Conservation (phyloP, 176 grass and related monocot genomes). For the Zea luxurians region DNA sequence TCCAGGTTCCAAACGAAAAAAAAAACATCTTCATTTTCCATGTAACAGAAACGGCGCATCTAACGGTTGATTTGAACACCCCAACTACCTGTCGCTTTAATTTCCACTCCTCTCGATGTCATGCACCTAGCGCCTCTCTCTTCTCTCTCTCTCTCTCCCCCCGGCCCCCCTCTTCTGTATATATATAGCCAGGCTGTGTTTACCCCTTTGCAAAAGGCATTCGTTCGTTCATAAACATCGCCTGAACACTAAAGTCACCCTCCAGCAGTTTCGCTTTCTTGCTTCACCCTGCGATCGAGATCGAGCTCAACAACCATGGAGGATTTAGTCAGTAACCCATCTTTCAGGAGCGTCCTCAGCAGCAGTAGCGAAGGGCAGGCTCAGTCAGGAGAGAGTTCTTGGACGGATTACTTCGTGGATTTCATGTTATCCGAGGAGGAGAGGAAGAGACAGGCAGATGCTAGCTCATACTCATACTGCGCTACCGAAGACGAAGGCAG, state of each 20-base stretch:
- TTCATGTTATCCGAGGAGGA: slow-evolving; percentile 70
- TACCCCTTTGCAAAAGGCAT: slow-evolving; percentile 46
- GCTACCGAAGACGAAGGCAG: slow-evolving; percentile 3
- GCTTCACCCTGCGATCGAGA: not conserved
- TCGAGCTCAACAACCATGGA: slow-evolving; percentile 52
- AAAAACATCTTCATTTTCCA: slow-evolving; percentile 34
- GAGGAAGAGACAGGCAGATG: slow-evolving; percentile 41
- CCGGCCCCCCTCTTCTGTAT: slow-evolving; percentile 20
- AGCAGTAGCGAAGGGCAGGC: slow-evolving; percentile 41
- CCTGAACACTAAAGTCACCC: slow-evolving; percentile 24
- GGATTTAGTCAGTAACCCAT: slow-evolving; percentile 50
- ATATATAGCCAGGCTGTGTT: slow-evolving; percentile 50
- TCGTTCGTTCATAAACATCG: slow-evolving; percentile 32
- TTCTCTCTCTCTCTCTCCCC: slow-evolving; percentile 12
- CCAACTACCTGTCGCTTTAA: slow-evolving; percentile 39
- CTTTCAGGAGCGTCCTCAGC: slow-evolving; percentile 49
- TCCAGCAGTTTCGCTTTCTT: slow-evolving; percentile 1
- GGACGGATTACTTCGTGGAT: slow-evolving; percentile 82
- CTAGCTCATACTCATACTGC: slow-evolving; percentile 31
- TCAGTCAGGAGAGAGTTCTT: slow-evolving; percentile 71
- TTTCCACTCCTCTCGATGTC: slow-evolving; percentile 23
- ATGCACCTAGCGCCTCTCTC: slow-evolving; percentile 21
- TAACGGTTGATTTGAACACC: slow-evolving; percentile 50
- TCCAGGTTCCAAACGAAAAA: slow-evolving; percentile 29
- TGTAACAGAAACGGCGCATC: slow-evolving; percentile 44